These are phyloP conservation scores for Argentina anserina DNA, from an alignment of 306 rosid genomes.

Conservation along the genomic window DNA sequence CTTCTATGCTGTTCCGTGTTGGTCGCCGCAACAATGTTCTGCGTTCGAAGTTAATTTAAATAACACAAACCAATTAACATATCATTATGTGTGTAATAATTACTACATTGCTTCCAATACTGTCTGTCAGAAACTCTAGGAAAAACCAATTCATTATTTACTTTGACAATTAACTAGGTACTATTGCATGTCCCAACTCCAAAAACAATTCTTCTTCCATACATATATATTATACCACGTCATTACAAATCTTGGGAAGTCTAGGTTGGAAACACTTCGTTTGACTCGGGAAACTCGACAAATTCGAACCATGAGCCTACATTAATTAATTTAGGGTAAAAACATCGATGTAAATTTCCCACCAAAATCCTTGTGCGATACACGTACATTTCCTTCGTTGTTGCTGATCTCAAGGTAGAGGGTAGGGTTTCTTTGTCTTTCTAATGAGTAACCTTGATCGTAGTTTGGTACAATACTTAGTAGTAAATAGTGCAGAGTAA, in stretches of 20 bases:
- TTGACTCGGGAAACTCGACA: constrained; percentile 32
- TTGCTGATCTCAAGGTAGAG: constrained; percentile 21
- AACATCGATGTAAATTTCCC: background rate
- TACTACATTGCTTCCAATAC: constrained; percentile 43
- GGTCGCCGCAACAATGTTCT: constrained; percentile 35
- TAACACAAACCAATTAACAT: background rate
- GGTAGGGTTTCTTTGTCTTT: constrained; percentile 18
- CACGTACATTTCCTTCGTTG: background rate
- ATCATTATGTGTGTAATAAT: background rate
- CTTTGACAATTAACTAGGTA: background rate
- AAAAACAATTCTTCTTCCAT: constrained; percentile 15
- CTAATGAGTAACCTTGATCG: background rate
- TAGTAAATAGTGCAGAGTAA: no score
- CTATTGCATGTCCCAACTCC: constrained; percentile 11
- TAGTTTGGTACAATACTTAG: background rate
- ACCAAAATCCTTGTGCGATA: background rate
- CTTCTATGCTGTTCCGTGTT: constrained; percentile 44
- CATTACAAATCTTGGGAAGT: constrained; percentile 2
- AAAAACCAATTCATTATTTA: constrained; percentile 21
- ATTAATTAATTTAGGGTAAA: background rate
- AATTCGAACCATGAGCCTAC: constrained; percentile 1
- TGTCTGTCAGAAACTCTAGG: constrained; percentile 63
- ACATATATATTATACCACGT: background rate
- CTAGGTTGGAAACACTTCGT: constrained; percentile 21
- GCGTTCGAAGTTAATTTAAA: background rate